These are phyloP conservation scores for Pleurotus giganteus DNA, from an alignment of 768 basidiomycete species.

Conservation along the genomic window DNA sequence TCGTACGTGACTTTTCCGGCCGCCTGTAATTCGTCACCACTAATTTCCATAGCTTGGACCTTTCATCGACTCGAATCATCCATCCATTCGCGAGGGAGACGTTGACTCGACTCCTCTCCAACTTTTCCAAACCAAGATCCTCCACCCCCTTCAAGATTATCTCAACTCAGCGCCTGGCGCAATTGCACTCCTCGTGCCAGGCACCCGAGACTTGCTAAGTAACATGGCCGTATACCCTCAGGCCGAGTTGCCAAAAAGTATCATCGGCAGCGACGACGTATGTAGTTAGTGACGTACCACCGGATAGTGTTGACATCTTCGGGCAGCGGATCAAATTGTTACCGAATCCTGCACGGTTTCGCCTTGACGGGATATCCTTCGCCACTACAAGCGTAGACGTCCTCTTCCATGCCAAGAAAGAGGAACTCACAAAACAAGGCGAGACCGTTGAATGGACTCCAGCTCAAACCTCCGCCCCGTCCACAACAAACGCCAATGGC, in stretches of 20 bases:
- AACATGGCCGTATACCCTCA: constrained; percentile 88
- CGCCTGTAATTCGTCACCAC: constrained; percentile 2
- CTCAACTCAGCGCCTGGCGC: constrained; percentile 64
- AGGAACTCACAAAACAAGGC: constrained; percentile 72
- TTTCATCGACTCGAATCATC: constrained; percentile 80
- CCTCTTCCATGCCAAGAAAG: constrained; percentile 84
- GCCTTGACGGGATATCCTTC: constrained; percentile 81
- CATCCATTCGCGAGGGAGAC: constrained; percentile 73
- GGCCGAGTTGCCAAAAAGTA: constrained; percentile 28
- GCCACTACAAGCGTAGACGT: constrained; percentile 83
- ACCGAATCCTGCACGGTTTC: constrained; percentile 85
- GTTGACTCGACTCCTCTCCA: constrained; percentile 58
- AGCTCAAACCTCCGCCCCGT: not conserved
- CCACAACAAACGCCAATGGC: not conserved
- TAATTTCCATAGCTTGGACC: constrained; percentile 70
- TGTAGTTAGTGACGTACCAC: constrained; percentile 26
- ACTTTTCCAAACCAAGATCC: constrained; percentile 69
- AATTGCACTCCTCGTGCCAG: constrained; percentile 77
- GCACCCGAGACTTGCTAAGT: constrained; percentile 76
- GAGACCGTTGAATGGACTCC: constrained; percentile 18
- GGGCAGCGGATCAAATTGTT: constrained; percentile 71
- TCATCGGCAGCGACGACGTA: constrained; percentile 46
- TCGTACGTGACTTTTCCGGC: constrained; percentile 46
- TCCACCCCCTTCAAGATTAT: constrained; percentile 52
- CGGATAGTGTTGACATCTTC: too few relatives aligned